A percentile compares a stretch with the other conserved stretches of the same genome.
These are phyloP conservation scores for Fusarium veterinarium DNA, from an alignment of 2,329 filamentous ascomycete species.

Conservation along the genomic window DNA sequence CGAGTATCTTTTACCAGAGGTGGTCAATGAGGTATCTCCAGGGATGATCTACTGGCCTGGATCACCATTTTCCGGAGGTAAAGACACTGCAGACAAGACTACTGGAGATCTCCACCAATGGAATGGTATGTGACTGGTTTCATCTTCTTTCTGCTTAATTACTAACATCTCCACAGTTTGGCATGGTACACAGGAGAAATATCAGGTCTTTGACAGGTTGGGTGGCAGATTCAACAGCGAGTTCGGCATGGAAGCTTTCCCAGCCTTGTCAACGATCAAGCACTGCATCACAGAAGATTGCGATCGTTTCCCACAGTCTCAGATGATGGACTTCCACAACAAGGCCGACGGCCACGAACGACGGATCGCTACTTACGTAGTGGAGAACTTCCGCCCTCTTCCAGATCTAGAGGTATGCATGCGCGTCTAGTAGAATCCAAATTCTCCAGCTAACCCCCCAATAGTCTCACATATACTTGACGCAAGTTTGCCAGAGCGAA, in stretches of 20 bases:
- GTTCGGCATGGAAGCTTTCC: constrained; percentile 6
- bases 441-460: neutral
- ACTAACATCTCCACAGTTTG: neutral
- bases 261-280: neutral
- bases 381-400: neutral
- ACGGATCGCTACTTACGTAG: neutral
- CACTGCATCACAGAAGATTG: neutral
- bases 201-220: constrained; percentile 2
- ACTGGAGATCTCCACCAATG: neutral
- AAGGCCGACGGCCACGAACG: constrained; percentile 5
- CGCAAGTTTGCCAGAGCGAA: constrained; percentile 4
- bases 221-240: constrained; percentile 10
- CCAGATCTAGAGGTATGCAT: neutral
- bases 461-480: neutral
- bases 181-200: constrained; percentile 5
- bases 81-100: neutral
- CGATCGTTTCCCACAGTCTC: neutral
- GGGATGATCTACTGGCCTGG: neutral
- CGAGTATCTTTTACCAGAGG: neutral
- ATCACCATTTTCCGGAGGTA: neutral
- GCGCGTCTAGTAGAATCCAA: fast-evolving
- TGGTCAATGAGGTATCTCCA: neutral
- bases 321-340: constrained; percentile 6
- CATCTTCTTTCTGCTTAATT: too few species aligned
- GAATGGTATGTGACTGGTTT: neutral